Percentiles rank a stretch among this genome's conserved stretches.
Evolutionary conservation across 2,329 filamentous ascomycete species (phyloP).

Genomic region (Xylaria sp.): DNA sequence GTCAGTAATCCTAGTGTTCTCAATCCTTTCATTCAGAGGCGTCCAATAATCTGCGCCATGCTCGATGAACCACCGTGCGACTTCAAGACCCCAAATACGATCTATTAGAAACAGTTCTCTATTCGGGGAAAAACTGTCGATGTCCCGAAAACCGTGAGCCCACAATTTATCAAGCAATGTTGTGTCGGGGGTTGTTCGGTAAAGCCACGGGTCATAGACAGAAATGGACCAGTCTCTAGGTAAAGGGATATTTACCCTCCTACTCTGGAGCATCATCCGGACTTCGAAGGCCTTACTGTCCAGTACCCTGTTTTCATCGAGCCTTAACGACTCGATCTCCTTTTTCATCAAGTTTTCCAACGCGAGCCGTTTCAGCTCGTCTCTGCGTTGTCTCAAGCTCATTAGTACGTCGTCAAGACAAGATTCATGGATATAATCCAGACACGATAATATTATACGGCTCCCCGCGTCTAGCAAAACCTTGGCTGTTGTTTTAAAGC

Average conservation of each 20-base stretch:
- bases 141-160: slow-evolving; percentile 16
- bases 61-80: slow-evolving; percentile 20
- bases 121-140: neutral
- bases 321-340: neutral
- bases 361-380: slow-evolving; percentile 13
- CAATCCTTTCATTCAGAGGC: slow-evolving; percentile 3
- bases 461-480: neutral
- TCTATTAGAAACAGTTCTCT: neutral
- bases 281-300: neutral
- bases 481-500: neutral
- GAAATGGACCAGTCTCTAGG: no score
- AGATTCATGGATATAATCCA: neutral
- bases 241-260: slow-evolving; percentile 5
- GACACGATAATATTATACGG: rapidly evolving
- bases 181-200: no score
- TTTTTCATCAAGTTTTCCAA: slow-evolving; percentile 3
- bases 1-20: neutral
- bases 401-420: slow-evolving; percentile 1
- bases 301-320: slow-evolving; percentile 7
- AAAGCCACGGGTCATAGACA: no score
- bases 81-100: neutral
- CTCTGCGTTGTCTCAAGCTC: slow-evolving; percentile 4
- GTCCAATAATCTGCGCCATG: slow-evolving; percentile 30
- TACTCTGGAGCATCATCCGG: neutral
- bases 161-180: neutral